Percentiles rank a stretch among this genome's conserved stretches.
Evolutionary conservation across 2,329 filamentous ascomycete species (phyloP).

Genomic region (Rutstroemia sp.): DNA sequence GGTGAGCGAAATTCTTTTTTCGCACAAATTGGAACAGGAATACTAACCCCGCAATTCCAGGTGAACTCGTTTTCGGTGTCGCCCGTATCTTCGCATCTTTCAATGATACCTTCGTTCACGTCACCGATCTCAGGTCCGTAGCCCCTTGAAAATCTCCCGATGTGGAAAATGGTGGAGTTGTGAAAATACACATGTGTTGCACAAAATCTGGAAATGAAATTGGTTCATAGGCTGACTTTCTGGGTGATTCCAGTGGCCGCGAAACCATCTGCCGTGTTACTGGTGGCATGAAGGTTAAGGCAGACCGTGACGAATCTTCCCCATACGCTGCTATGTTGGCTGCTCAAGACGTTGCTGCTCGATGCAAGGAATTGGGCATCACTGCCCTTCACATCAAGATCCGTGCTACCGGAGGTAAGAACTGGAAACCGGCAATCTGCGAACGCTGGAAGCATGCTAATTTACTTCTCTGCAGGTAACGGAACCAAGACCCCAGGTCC

Average conservation of each 20-base stretch:
- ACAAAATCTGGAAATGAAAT: constrained; percentile 16
- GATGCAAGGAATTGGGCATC: constrained; percentile 79
- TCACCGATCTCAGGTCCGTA: constrained; percentile 93
- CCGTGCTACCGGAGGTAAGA: constrained; percentile 87
- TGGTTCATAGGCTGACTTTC: constrained; percentile 52
- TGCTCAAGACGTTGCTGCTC: constrained; percentile 92
- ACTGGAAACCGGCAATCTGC: not conserved
- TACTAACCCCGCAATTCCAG: constrained; percentile 30
- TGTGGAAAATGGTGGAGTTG: constrained; percentile 12
- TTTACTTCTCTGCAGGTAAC: constrained; percentile 55
- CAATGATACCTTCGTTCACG: constrained; percentile 77
- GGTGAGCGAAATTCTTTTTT: constrained; percentile 45
- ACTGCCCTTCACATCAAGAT: constrained; percentile 99
- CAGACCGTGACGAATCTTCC: constrained; percentile 98
- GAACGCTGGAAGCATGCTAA: not conserved
- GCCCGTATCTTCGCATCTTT: constrained; percentile 73
- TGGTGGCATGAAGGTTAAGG: constrained; percentile 99
- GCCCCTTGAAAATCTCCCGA: constrained; percentile 15
- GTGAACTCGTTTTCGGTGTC: constrained; percentile 73
- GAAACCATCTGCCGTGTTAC: constrained; percentile 99
- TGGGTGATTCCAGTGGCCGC: constrained; percentile 81
- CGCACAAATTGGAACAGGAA: not conserved
- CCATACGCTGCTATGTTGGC: constrained; percentile 99
- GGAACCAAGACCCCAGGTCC: constrained; percentile 99
- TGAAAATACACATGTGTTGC: constrained; percentile 5